These are phyloP conservation scores for Pleurotus citrinopileatus DNA, from an alignment of 768 basidiomycete genomes.

Conservation along the genomic window DNA sequence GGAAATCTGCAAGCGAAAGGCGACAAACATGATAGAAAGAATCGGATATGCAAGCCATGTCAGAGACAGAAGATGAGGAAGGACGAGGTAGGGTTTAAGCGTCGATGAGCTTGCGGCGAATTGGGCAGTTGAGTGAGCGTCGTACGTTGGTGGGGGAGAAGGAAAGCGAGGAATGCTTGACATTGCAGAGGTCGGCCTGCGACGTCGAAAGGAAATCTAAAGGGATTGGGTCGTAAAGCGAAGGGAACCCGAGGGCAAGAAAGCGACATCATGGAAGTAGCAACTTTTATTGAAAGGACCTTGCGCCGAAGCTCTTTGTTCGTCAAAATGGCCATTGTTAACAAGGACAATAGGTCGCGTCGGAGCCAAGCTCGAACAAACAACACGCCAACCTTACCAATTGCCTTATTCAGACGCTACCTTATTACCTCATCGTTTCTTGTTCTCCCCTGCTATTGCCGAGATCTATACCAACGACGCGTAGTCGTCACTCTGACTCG, in stretches of 20 bases:
- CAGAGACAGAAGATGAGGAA: constrained; percentile 80
- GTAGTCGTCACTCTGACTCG: neutral
- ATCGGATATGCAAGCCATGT: constrained; percentile 92
- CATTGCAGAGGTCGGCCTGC: constrained; percentile 44
- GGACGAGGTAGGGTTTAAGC: constrained; percentile 81
- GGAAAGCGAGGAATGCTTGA: constrained; percentile 22
- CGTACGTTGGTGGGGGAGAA: constrained; percentile 57
- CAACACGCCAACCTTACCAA: neutral
- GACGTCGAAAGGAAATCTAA: constrained; percentile 27
- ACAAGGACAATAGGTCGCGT: neutral
- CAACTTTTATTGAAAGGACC: constrained; percentile 2
- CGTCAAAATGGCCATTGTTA: neutral
- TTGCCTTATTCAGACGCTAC: constrained; percentile 6
- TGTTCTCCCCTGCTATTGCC: too few relatives aligned
- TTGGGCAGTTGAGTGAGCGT: constrained; percentile 38
- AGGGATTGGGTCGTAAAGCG: constrained; percentile 12
- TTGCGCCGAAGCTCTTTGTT: neutral
- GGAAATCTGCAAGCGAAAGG: constrained; percentile 77
- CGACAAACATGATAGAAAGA: constrained; percentile 83
- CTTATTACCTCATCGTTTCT: constrained; percentile 1
- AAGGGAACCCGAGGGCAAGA: constrained; percentile 11
- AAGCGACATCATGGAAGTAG: constrained; percentile 12
- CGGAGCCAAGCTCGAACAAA: constrained; percentile 1
- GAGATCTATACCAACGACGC: too few relatives aligned
- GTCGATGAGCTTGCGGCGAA: constrained; percentile 19